phyloP scores from a whole-genome alignment of 768 basidiomycete species.

The Auricularia sp. region DNA sequence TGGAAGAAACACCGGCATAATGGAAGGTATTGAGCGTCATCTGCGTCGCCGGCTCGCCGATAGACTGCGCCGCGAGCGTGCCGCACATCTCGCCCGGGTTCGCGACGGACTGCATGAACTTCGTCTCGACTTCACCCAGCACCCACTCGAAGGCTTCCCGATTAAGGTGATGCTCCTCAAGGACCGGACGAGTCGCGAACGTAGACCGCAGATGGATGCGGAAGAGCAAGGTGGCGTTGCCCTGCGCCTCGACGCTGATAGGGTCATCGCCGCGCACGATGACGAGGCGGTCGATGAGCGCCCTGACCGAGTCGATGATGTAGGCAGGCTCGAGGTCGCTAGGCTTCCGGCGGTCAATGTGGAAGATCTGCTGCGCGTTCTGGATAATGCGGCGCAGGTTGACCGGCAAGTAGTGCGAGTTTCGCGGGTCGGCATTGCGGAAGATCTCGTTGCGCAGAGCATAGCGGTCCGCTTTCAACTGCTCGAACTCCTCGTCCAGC shows the following conservation, averaged over 20 bases:
- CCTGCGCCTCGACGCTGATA: slow-evolving; percentile 67
- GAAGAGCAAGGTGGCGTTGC: slow-evolving; percentile 86
- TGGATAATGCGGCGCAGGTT: slow-evolving; percentile 92
- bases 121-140: slow-evolving; percentile 86
- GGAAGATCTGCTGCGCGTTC: slow-evolving; percentile 93
- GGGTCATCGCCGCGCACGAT: slow-evolving; percentile 81
- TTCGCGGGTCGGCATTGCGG: slow-evolving; percentile 57
- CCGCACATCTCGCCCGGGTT: slow-evolving; percentile 99
- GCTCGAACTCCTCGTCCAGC: slow-evolving; percentile 68
- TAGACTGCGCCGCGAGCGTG: slow-evolving; percentile 94
- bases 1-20: slow-evolving; percentile 99
- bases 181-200: slow-evolving; percentile 74
- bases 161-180: slow-evolving; percentile 82
- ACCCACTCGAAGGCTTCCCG: slow-evolving; percentile 98
- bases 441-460: slow-evolving; percentile 77
- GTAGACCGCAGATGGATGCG: slow-evolving; percentile 86
- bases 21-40: slow-evolving; percentile 99
- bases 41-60: slow-evolving; percentile 98
- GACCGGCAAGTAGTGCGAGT: slow-evolving; percentile 84
- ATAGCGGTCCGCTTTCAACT: slow-evolving; percentile 63
- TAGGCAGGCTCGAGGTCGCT: slow-evolving; percentile 85
- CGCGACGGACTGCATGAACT: slow-evolving; percentile 86
- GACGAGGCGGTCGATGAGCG: slow-evolving; percentile 64
- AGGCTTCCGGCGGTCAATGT: slow-evolving; percentile 87
- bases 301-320: slow-evolving; percentile 70